Evolutionary conservation across 2,329 filamentous ascomycete species (phyloP), one percentile per base, ranked within the genome.

Genomic region (Lizonia empirigonia): DNA sequence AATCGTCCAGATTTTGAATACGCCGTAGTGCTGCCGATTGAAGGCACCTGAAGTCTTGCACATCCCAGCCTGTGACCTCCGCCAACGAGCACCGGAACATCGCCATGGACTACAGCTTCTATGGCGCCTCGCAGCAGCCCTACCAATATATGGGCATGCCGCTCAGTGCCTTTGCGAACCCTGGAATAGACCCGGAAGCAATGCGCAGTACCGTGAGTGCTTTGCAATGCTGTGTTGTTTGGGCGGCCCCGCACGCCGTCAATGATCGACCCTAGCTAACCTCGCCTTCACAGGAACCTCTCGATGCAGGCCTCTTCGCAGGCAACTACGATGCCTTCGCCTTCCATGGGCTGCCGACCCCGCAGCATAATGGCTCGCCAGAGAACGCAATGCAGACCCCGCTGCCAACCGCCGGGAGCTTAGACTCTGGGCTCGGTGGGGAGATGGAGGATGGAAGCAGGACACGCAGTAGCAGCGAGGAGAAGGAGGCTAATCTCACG

Each of bases 91-190:
- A 22, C 18, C 35, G 24, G 18, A 30, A 48, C 22, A 13, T 33
- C 48, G 33, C 60, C 42, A 85, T 85, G 82, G 81, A 85, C 61
- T 85, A 83, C 68, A 75, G 77, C 44, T 84, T 81, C 68, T 85
- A 79, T 68, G 65, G 70, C 41, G 63, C 76, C 16, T 70, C 74
- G 38, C 68, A 68, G 32, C 78, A 78, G 57, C 69, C 76, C 32
- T 84, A 79, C 15, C 70, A 74, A 26, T 79, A 80, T 55, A 74
- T 80, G 40, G 77, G 76, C 42, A 69, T 81, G 52, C 73, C 78
- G 15, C 68, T 70, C 4, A 71, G 67, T 38, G 66, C 53, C 48
- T 74, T 69, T 32, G 48, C 64, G 2, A 64, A 65, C 27, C 37
- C 56, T 5, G 57, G 64, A 62, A 69, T 72, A 23, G 72, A 76